A percentile compares a stretch with the other conserved stretches of the same genome.
Conservation (phyloP, 495 filamentous ascomycete genomes). For the Penicillium subrubescens region DNA sequence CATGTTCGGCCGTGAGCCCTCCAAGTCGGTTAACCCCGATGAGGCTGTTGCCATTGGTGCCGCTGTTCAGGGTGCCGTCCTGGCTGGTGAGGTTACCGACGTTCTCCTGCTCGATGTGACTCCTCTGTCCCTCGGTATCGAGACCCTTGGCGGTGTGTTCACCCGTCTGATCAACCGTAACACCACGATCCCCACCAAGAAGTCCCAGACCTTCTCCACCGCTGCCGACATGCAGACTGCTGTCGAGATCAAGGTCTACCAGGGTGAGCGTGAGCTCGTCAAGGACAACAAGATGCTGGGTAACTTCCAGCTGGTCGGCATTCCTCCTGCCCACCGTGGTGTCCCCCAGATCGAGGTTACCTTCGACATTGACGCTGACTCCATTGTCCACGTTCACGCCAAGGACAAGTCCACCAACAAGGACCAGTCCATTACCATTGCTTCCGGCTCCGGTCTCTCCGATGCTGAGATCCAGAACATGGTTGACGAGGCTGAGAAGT, state of each 20-base stretch:
- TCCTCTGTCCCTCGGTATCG: conserved; percentile 97
- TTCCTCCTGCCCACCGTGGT: conserved; percentile 95
- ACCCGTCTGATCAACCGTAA: conserved; percentile 99
- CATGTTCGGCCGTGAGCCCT: conserved; percentile 96
- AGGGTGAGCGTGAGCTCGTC: conserved; percentile 99
- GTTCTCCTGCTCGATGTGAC: conserved; percentile 96
- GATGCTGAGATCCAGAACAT: conserved; percentile 92
- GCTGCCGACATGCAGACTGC: conserved; percentile 99
- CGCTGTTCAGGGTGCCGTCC: conserved; percentile 95
- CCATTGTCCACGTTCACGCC: conserved; percentile 97
- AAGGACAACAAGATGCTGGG: conserved; percentile 98
- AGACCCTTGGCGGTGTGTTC: conserved; percentile 99
- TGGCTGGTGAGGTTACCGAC: conserved; percentile 95
- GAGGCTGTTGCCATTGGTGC: conserved; percentile 99
- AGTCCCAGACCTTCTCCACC: conserved; percentile 98
- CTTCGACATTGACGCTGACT: conserved; percentile 99
- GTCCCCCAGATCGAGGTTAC: conserved; percentile 98
- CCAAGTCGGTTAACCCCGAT: conserved; percentile 99
- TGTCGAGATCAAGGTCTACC: conserved; percentile 99
- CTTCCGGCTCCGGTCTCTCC: conserved; percentile 96
- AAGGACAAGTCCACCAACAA: conserved; percentile 99
- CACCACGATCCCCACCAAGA: conserved; percentile 99
- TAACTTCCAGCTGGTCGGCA: conserved; percentile 99
- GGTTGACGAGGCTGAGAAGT: conserved; percentile 97
- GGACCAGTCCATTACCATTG: conserved; percentile 99